These are phyloP conservation scores for Cruciata laevipes DNA, from an alignment of 257 asterid genomes.

Conservation along the genomic window DNA sequence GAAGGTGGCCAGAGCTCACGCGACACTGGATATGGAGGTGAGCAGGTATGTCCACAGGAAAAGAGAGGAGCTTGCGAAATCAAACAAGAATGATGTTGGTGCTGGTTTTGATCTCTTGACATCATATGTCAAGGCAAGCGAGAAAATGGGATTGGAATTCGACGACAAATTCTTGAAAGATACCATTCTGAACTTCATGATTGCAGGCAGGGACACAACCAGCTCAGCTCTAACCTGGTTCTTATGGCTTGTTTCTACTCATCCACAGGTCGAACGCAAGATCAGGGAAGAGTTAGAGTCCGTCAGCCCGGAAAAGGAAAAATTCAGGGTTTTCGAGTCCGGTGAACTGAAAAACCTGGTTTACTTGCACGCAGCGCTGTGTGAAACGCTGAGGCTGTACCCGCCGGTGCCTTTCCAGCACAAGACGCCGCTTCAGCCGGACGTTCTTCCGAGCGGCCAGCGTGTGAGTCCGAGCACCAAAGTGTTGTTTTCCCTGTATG, in stretches of 20 bases:
- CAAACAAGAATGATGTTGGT: background rate
- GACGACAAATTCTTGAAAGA: background rate
- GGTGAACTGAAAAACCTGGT: conserved; percentile 31
- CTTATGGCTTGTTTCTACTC: conserved; percentile 16
- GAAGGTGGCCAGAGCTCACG: conserved; percentile 31
- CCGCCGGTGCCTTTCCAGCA: conserved; percentile 49
- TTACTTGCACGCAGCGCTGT: conserved; percentile 39
- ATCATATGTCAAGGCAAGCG: conserved; percentile 37
- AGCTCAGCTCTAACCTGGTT: conserved; percentile 1
- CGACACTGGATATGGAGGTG: conserved; percentile 36
- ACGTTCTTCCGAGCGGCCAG: conserved; percentile 38
- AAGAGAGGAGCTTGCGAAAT: conserved; percentile 19
- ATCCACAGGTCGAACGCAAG: conserved; percentile 38
- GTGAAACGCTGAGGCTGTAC: conserved; percentile 39
- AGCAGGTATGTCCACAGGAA: conserved; percentile 39
- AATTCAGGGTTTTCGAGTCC: conserved; percentile 26
- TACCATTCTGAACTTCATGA: background rate
- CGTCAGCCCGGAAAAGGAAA: conserved; percentile 9
- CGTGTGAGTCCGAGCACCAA: conserved; percentile 26
- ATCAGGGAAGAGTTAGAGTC: conserved; percentile 39
- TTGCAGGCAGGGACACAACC: conserved; percentile 1
- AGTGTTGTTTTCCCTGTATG: conserved; percentile 30
- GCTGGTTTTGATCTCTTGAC: conserved; percentile 42
- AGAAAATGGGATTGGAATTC: conserved; percentile 17
- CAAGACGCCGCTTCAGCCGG: conserved; percentile 33